These are phyloP conservation scores for Tilletia caries DNA, from an alignment of 1,284 basidiomycete genomes.

Conservation along the genomic window DNA sequence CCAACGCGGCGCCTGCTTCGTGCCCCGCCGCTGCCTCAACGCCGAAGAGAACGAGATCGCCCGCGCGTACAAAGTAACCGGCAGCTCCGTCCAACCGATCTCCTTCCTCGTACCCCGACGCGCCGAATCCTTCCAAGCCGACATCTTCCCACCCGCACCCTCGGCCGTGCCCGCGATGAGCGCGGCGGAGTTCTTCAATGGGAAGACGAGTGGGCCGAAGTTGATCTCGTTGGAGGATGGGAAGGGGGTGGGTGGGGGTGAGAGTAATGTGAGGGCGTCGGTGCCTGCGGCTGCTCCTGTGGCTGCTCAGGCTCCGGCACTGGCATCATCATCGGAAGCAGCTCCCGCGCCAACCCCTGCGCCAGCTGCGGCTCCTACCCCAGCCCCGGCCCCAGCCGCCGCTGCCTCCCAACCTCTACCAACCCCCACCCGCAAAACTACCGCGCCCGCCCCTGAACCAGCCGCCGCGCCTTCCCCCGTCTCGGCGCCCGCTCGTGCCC, in stretches of 20 bases:
- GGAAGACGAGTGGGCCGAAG: slow-evolving; percentile 63
- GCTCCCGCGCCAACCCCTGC: slow-evolving; percentile 10
- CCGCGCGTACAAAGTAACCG: slow-evolving; percentile 84
- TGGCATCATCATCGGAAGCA: slow-evolving; percentile 21
- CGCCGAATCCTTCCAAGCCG: slow-evolving; percentile 83
- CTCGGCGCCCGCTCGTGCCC: not conserved
- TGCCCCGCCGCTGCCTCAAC: slow-evolving; percentile 81
- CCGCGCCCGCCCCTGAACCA: not conserved
- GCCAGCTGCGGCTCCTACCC: slow-evolving; percentile 2
- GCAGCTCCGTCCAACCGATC: slow-evolving; percentile 75
- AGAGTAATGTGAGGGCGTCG: slow-evolving; percentile 17
- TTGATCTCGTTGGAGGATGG: slow-evolving; percentile 59
- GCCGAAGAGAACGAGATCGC: slow-evolving; percentile 92
- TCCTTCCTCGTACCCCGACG: slow-evolving; percentile 90
- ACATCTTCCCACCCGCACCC: slow-evolving; percentile 88
- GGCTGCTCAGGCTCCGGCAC: slow-evolving; percentile 17
- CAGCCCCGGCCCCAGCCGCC: too few relatives aligned
- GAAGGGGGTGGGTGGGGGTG: not conserved
- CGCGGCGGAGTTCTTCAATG: slow-evolving; percentile 79
- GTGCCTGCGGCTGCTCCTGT: slow-evolving; percentile 16
- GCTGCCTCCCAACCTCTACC: slow-evolving; percentile 5
- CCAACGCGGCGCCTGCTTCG: slow-evolving; percentile 92
- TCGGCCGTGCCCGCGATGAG: slow-evolving; percentile 74
- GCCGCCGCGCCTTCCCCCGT: slow-evolving; percentile 2
- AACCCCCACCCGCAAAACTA: not conserved